Evolutionary conservation across 768 basidiomycete genomes (phyloP).

Genomic region (Galerina sulciceps): DNA sequence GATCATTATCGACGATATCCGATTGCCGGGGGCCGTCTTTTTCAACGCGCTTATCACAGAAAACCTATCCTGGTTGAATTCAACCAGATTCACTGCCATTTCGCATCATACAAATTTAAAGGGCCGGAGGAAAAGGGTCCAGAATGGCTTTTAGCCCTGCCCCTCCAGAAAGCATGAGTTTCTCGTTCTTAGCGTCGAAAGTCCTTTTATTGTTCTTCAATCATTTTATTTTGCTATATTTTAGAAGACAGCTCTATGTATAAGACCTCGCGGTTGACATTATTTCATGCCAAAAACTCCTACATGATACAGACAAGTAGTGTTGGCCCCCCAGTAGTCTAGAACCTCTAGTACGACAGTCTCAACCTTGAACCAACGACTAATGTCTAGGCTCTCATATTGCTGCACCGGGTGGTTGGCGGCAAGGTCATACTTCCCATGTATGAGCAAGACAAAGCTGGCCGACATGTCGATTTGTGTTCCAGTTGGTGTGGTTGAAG

Average conservation of each 20-base stretch:
- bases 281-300: not conserved
- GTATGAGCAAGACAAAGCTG: no score
- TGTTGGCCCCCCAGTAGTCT: not conserved
- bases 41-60: no score
- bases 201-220: no score
- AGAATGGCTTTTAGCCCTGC: not conserved
- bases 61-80: no score
- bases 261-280: no score
- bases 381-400: not conserved
- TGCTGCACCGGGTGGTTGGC: not conserved
- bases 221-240: no score
- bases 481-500: not conserved
- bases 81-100: no score
- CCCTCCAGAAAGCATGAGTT: not conserved
- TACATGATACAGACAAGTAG: not conserved
- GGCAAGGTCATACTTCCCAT: no score
- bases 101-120: not conserved
- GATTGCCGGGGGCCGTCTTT: no score
- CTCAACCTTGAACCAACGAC: not conserved
- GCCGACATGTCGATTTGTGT: not conserved
- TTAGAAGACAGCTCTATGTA: no score
- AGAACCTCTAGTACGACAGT: not conserved
- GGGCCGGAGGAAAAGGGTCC: not conserved
- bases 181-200: no score
- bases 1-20: no score